Conservation (phyloP, 2,329 filamentous ascomycete genomes). For the Mollisia scopiformis region DNA sequence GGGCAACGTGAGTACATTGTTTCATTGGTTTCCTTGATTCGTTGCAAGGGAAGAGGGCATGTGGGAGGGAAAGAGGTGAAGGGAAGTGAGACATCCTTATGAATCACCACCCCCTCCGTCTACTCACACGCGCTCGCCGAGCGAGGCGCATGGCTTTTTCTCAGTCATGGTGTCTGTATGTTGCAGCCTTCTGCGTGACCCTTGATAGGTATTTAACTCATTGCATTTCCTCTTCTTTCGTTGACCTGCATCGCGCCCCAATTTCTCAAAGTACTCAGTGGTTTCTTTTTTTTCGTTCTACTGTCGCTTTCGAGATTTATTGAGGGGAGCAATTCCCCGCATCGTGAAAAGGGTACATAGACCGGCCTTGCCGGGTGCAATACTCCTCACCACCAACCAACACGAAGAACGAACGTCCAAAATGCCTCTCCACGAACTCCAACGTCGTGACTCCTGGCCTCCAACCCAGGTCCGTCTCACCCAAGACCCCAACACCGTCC, state of each 20-base stretch:
- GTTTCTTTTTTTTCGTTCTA: conserved; percentile 2
- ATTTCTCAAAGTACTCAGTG: neutral
- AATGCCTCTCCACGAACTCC: conserved; percentile 36
- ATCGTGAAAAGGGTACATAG: conserved; percentile 23
- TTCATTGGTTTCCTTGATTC: neutral
- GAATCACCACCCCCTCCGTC: conserved; percentile 35
- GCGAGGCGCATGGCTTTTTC: conserved; percentile 27
- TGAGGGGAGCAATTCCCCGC: neutral
- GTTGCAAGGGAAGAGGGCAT: neutral
- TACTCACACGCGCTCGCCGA: conserved; percentile 21
- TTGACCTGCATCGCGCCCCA: conserved; percentile 5
- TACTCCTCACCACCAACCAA: neutral
- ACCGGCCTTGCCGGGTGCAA: conserved; percentile 36
- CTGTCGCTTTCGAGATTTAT: neutral
- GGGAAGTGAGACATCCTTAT: no score
- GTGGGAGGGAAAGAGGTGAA: neutral
- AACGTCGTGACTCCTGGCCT: conserved; percentile 38
- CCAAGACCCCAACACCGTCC: neutral
- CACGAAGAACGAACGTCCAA: neutral
- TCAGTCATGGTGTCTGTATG: neutral
- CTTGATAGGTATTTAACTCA: conserved; percentile 25
- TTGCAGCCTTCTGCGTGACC: conserved; percentile 31
- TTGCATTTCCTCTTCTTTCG: conserved; percentile 19
- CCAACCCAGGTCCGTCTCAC: conserved; percentile 35
- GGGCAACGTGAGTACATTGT: neutral